Conservation (phyloP, 768 basidiomycete genomes). For the Trametes villosa region DNA sequence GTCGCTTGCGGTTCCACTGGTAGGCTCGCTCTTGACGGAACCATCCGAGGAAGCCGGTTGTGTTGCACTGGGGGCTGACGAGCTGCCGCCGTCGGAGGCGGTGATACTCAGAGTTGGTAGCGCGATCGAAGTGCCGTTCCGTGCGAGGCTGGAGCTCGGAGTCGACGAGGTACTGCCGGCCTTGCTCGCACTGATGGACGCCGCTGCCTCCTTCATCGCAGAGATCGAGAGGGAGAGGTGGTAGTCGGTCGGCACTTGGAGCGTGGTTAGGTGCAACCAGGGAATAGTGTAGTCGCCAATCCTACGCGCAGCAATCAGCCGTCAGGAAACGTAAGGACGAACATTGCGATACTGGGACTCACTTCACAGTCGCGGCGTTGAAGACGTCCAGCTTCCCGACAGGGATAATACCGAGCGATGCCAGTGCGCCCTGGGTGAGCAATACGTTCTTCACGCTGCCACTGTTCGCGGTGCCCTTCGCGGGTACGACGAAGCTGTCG, state of each 20-base stretch:
- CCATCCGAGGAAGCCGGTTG: background rate
- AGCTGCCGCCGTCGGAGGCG: background rate
- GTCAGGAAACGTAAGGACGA: background rate
- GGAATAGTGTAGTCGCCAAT: slow-evolving; percentile 63
- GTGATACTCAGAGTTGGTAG: background rate
- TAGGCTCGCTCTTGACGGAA: background rate
- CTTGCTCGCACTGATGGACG: slow-evolving; percentile 17
- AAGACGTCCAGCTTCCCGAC: slow-evolving; percentile 57
- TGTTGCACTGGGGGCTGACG: background rate
- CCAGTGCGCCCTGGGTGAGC: slow-evolving; percentile 60
- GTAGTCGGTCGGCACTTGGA: slow-evolving; percentile 56
- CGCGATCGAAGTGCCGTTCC: slow-evolving; percentile 4
- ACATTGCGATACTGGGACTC: background rate
- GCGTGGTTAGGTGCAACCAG: slow-evolving; percentile 64
- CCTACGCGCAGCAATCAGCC: slow-evolving; percentile 29
- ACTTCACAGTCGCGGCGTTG: slow-evolving; percentile 47
- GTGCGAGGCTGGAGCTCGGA: background rate
- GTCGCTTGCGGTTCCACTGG: background rate
- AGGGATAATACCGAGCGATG: slow-evolving; percentile 61
- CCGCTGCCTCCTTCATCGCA: slow-evolving; percentile 10
- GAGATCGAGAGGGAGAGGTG: slow-evolving; percentile 18
- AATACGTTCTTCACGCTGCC: slow-evolving; percentile 61
- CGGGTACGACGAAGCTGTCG: slow-evolving; percentile 56
- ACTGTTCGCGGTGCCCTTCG: slow-evolving; percentile 63
- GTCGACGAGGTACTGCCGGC: slow-evolving; percentile 10